Conservation (phyloP, 768 basidiomycete genomes). For the Psilocybe sp. region DNA sequence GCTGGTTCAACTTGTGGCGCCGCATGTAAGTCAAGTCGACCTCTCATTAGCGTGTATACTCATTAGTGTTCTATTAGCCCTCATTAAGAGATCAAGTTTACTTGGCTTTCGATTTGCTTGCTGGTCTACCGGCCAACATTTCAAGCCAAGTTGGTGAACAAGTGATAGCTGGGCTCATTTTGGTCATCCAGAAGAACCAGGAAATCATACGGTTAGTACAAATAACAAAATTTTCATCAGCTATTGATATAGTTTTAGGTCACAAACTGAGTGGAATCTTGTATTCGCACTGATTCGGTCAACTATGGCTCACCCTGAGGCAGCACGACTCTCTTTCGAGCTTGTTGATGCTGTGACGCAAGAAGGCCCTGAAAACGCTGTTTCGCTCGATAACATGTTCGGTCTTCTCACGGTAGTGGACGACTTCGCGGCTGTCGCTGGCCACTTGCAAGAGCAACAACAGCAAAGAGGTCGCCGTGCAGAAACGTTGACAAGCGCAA, state of each 20-base stretch:
- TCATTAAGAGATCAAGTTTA: conserved; percentile 91
- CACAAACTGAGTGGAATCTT: conserved; percentile 95
- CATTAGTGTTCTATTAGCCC: conserved; percentile 41
- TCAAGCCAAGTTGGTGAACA: conserved; percentile 88
- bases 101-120: conserved; percentile 87
- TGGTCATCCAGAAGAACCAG: conserved; percentile 75
- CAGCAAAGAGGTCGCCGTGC: conserved; percentile 50
- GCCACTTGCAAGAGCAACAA: conserved; percentile 53
- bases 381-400: conserved; percentile 76
- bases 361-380: conserved; percentile 55
- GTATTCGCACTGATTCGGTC: conserved; percentile 85
- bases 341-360: conserved; percentile 65
- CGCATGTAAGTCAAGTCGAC: conserved; percentile 49
- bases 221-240: not conserved
- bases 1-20: conserved; percentile 79
- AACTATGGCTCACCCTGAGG: conserved; percentile 83
- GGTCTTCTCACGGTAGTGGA: conserved; percentile 81
- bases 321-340: conserved; percentile 80
- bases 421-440: conserved; percentile 81
- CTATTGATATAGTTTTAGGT: conserved; percentile 38
- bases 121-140: conserved; percentile 73
- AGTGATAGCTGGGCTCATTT: conserved; percentile 76
- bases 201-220: conserved; percentile 62
- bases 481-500: conserved; percentile 47
- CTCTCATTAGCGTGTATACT: not conserved